Base-by-base conservation (phyloP, 176 grass and related monocot species). In the Cenchrus americanus region DNA sequence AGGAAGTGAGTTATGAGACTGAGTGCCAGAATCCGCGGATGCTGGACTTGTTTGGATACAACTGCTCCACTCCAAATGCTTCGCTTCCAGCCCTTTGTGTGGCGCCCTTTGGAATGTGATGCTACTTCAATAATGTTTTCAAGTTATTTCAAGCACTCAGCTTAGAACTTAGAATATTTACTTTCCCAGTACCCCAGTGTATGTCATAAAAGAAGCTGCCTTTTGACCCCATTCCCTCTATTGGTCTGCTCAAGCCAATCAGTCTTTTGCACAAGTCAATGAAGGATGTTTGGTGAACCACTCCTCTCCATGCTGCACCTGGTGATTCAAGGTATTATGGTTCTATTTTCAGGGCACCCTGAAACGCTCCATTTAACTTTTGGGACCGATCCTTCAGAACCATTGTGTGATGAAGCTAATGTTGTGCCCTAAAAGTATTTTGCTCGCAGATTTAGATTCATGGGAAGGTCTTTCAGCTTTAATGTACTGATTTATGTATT, bases 31-130 rank as follows among this genome's bases (percentile, higher is more conserved):
- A 87, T 68, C 84, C 84, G 10, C 68, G 83, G 69, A 80, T 94
- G 82, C 79, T 90, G 46, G 89, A 94, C 19, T 88, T 90, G 80
- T 90, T 91, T 47, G 92, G 88, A 68, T 84, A 88, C 78, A 87
- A 79, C 53, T 26, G 63, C 78, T 42, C 86, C 14, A 88, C 84
- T 7, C 84, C 84, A 0, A 77, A 85, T 67, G 77, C 92, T 65
- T 77, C 92, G 64, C 92, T 94, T 80, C 90, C 84, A 7, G 92
- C 90, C 3, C 87, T 94, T 2, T 94, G 90, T 41, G 73, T 90
- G 2, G 90, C 87, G 42, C 90, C 92, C 8, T 81, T 88, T 47
- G 82, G 86, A 78, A 86, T 87, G 67, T 87, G 86, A 92, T 87
- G 84, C 87, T 78, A 58, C 84, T 90, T 47, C 26, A 61, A 57